phyloP scores from a whole-genome alignment of 257 asterid genomes.

The Nicotiana obtusifolia region DNA sequence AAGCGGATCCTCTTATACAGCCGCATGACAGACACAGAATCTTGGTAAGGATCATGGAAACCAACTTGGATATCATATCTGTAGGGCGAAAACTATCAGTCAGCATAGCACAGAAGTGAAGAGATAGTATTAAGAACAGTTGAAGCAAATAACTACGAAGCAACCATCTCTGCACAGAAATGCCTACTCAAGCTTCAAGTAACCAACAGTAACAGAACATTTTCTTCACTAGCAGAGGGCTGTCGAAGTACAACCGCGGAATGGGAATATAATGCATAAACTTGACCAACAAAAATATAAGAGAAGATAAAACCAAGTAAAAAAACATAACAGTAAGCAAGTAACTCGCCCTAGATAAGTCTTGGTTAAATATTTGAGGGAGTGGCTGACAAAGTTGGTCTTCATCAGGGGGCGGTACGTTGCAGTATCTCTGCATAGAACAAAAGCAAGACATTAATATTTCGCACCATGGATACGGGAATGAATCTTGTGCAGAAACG shows the following conservation, averaged over 20 bases:
- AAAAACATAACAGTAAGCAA: neutral
- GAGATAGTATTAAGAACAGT: neutral
- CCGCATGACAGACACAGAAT: conserved; percentile 44
- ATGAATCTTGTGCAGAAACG: neutral
- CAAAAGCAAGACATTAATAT: conserved; percentile 1
- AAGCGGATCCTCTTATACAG: conserved; percentile 41
- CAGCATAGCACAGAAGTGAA: neutral
- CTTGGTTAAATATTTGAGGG: conserved; percentile 48
- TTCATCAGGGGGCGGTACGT: conserved; percentile 51
- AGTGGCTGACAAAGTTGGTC: conserved; percentile 54
- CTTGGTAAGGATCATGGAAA: conserved; percentile 46
- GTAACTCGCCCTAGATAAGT: conserved; percentile 51
- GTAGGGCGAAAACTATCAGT: conserved; percentile 13
- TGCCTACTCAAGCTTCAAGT: conserved; percentile 3
- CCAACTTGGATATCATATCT: conserved; percentile 46
- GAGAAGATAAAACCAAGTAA: neutral
- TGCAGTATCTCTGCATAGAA: conserved; percentile 47
- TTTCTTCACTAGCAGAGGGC: neutral
- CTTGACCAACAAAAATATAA: neutral
- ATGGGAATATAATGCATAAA: neutral
- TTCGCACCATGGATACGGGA: neutral
- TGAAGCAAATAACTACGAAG: neutral
- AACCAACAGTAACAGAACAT: neutral
- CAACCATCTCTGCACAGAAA: neutral
- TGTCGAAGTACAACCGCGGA: neutral